Evolutionary conservation across 2,329 filamentous ascomycete species (phyloP), one percentile per base, ranked within the genome.

Genomic region (Lachnellula subtilissima): DNA sequence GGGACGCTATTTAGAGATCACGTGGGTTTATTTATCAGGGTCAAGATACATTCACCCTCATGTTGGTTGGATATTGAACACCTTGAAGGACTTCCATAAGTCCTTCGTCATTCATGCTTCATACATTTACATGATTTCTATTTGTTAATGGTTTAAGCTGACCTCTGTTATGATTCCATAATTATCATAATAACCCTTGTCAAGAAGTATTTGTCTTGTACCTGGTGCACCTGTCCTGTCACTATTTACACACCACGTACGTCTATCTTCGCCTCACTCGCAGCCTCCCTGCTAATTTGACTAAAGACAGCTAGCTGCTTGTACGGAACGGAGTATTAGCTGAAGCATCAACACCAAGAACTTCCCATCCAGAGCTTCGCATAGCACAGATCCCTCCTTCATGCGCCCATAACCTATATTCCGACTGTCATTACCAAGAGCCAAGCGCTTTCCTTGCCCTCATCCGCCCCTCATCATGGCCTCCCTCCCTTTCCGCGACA

Each of bases 401-500:
- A 55, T 50, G 52, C 54, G 40, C 22, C 28, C 43, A 23, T 48
- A 32, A 32, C 8, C 28, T 4, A 32, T 32, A 32, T 12, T 9
- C 3, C 28, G 28, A 11, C 28, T 17, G 3, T 6, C 6, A 42
- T 11, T 8, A 42, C 3, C 19, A 45, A 22, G 42, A 45, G 19
- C 42, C 5, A 19, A 17, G 42, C 9, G 22, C 37, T 50, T 40
- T 37, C 39, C 40, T 12, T 2, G 22, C 32, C 17, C 45, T 37
- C 39, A 32, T n/a, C 25, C 25, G 23, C 17, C 32, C 35, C 42
- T 58, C 63, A 66, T 55, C 53, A 84, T 81, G 80, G 75, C 75
- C 61, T 72, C 75, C 53, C 76, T 87, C 54, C 94, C 93, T 22
- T 99, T 92, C 75, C 85, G 93, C 71, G 94, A 99, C 78, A 95